Conservation (phyloP, 2,329 filamentous ascomycete genomes). For the Calonectria honghensis region DNA sequence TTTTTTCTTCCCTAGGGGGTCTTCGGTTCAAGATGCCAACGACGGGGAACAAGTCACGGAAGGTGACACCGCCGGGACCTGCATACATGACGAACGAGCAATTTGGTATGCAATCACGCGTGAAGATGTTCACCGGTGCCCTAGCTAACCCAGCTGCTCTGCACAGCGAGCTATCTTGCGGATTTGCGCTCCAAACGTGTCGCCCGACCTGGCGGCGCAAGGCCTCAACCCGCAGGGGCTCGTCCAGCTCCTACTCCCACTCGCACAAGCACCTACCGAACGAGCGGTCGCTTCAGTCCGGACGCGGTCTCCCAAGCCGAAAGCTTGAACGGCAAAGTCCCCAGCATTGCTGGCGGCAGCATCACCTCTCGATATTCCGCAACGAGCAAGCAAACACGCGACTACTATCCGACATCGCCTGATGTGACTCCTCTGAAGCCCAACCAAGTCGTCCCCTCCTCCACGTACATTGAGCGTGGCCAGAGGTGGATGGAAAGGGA, state of each 20-base stretch:
- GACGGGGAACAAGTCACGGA: constrained; percentile 65
- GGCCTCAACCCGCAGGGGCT: constrained; percentile 72
- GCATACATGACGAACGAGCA: constrained; percentile 81
- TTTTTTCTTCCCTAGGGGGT: constrained; percentile 41
- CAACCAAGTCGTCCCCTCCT: constrained; percentile 77
- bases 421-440: constrained; percentile 70
- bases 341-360: constrained; percentile 67
- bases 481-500: constrained; percentile 88
- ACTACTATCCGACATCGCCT: constrained; percentile 69
- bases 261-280: constrained; percentile 54
- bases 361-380: constrained; percentile 71
- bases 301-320: constrained; percentile 56
- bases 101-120: constrained; percentile 70
- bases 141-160: constrained; percentile 46
- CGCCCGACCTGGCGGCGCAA: constrained; percentile 81
- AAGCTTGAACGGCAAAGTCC: constrained; percentile 57
- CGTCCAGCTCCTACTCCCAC: constrained; percentile 60
- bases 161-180: constrained; percentile 80
- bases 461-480: constrained; percentile 83
- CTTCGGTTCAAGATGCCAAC: constrained; percentile 54
- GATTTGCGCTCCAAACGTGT: constrained; percentile 81
- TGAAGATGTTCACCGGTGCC: constrained; percentile 37
- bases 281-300: constrained; percentile 57
- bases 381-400: constrained; percentile 65
- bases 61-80: constrained; percentile 77